These are phyloP conservation scores for Selaginella moellendorffii DNA, from an alignment of 75 land plant species.

Conservation along the genomic window DNA sequence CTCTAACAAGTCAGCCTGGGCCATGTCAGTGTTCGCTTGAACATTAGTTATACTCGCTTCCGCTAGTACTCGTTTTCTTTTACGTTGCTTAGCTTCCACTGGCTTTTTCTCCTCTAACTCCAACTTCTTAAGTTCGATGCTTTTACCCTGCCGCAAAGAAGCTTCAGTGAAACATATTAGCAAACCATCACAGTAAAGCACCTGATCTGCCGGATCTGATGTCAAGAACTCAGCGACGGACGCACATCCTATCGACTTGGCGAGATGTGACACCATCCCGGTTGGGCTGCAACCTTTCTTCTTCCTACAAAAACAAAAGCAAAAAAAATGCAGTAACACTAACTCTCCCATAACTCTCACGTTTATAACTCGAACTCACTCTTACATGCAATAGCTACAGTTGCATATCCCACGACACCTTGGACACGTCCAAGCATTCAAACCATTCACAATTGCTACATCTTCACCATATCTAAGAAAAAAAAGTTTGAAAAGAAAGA, in stretches of 20 bases:
- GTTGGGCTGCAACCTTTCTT: conserved; percentile 12
- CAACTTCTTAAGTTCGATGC: no score
- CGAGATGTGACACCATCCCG: conserved; percentile 1
- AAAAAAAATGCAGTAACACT: background rate
- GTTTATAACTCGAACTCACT: background rate
- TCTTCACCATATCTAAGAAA: conserved; percentile 9
- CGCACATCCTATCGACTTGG: conserved; percentile 14
- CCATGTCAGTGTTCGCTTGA: no score
- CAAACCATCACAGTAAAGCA: no score
- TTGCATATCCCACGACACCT: background rate
- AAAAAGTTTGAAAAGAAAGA: background rate
- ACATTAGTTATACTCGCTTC: no score
- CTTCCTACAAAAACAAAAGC: conserved; percentile 11
- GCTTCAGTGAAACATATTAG: no score
- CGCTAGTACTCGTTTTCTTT: background rate
- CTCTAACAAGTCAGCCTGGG: no score
- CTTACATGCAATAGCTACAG: background rate
- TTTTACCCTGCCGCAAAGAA: no score
- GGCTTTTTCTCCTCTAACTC: background rate
- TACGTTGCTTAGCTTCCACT: conserved; percentile 9
- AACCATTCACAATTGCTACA: conserved; percentile 2
- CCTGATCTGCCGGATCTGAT: no score
- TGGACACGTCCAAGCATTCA: background rate
- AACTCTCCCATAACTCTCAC: background rate
- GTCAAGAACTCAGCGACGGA: conserved; percentile 17